These are phyloP conservation scores for Coniella lustricola DNA, from an alignment of 2,329 filamentous ascomycete genomes.

Conservation along the genomic window DNA sequence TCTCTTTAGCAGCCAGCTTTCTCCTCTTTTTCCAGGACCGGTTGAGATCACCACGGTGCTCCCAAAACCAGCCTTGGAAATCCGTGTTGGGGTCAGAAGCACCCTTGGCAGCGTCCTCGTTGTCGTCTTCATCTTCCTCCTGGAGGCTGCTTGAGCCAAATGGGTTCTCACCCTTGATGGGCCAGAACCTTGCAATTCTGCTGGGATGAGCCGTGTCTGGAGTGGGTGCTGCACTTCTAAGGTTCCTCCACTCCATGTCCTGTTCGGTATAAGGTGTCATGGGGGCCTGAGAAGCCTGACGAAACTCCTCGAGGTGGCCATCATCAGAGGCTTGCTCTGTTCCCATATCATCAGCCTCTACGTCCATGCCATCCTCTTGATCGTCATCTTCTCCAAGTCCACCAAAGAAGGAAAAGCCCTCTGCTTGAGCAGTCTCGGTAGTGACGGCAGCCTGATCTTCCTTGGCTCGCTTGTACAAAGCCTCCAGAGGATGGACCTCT, in stretches of 20 bases:
- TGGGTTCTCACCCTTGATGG: constrained; percentile 36
- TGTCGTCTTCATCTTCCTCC: constrained; percentile 25
- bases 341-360: constrained; percentile 34
- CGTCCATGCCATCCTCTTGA: constrained; percentile 27
- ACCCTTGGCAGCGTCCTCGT: constrained; percentile 25
- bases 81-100: constrained; percentile 28
- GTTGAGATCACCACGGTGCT: constrained; percentile 58
- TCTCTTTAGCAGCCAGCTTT: constrained; percentile 58
- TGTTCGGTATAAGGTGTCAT: constrained; percentile 77
- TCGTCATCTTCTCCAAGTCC: constrained; percentile 40
- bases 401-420: constrained; percentile 75
- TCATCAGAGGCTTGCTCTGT: constrained; percentile 19
- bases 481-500: constrained; percentile 78
- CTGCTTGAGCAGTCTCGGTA: constrained; percentile 35
- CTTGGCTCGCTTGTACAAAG: constrained; percentile 74
- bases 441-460: constrained; percentile 30
- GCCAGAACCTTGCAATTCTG: constrained; percentile 54
- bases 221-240: constrained; percentile 88
- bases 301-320: constrained; percentile 2
- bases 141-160: constrained; percentile 37
- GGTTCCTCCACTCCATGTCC: constrained; percentile 66
- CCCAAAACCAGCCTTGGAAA: constrained; percentile 63
- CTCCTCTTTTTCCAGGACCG: constrained; percentile 59
- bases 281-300: constrained; percentile 39
- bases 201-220: constrained; percentile 82